phyloP scores from a whole-genome alignment of 2,329 filamentous ascomycete species.

The Phialemoniopsis sp. region DNA sequence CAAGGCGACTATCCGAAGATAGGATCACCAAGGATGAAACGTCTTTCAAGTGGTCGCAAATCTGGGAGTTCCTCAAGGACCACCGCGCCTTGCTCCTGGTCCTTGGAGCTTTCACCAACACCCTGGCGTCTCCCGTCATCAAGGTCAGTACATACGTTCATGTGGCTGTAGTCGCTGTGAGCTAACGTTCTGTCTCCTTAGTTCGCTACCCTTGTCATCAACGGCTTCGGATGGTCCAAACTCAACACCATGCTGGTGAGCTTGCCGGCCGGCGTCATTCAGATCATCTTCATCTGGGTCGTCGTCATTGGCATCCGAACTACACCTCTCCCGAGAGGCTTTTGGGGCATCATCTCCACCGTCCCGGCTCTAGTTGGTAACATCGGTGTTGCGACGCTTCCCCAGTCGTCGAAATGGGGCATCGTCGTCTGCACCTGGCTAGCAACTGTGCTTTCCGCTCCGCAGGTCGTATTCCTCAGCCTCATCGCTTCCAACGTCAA shows the following conservation, averaged over 20 bases:
- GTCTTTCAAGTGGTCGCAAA: too few relatives aligned
- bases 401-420: slow-evolving; percentile 12
- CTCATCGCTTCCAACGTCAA: slow-evolving; percentile 21
- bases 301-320: slow-evolving; percentile 1
- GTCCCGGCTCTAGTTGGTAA: slow-evolving; percentile 6
- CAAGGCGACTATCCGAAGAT: too few relatives aligned
- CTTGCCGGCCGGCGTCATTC: slow-evolving; percentile 2
- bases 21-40: too few relatives aligned
- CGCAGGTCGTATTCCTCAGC: slow-evolving; percentile 11
- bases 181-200: too few relatives aligned
- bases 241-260: slow-evolving; percentile 10
- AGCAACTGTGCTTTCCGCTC: slow-evolving; percentile 9
- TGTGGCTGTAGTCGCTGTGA: too few relatives aligned
- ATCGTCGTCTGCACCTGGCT: slow-evolving; percentile 19
- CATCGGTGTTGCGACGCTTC: slow-evolving; percentile 11
- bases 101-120: too few relatives aligned
- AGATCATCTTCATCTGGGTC: slow-evolving; percentile 1
- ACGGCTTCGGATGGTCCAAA: slow-evolving; percentile 9
- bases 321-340: slow-evolving; percentile 1
- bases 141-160: slow-evolving; percentile 5
- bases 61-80: too few relatives aligned
- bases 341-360: slow-evolving; percentile 11
- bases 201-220: slow-evolving; percentile 9
- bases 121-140: not conserved
- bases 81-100: too few relatives aligned